phyloP scores from a whole-genome alignment of 371 early-diverging fungal species.

The Nematocida displodere region DNA sequence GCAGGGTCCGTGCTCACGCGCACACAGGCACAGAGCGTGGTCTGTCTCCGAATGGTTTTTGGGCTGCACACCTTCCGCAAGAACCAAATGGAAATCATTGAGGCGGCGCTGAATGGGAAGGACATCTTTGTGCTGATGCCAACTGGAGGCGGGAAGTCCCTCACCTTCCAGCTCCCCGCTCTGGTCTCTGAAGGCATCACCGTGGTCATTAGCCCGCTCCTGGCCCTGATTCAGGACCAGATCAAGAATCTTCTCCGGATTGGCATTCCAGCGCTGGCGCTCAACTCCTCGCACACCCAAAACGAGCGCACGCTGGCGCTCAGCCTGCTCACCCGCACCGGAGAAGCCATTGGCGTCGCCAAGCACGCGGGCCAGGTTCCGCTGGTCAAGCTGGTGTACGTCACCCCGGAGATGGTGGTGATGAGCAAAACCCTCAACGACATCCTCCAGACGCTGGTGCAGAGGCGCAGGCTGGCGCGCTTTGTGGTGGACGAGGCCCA shows the following conservation, averaged over 20 bases:
- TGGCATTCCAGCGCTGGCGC: constrained; percentile 72
- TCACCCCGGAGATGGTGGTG: constrained; percentile 86
- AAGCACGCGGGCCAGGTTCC: constrained; percentile 48
- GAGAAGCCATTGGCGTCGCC: neutral
- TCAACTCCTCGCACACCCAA: constrained; percentile 66
- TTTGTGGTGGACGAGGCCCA: constrained; percentile 98
- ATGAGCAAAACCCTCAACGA: constrained; percentile 70
- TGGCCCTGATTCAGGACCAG: constrained; percentile 95
- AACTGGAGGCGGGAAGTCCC: constrained; percentile 95
- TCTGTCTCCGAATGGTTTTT: constrained; percentile 66
- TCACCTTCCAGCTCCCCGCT: constrained; percentile 94
- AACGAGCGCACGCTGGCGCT: constrained; percentile 29
- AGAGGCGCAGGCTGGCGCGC: constrained; percentile 58
- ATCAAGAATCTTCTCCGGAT: constrained; percentile 72
- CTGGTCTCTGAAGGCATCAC: constrained; percentile 73
- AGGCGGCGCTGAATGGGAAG: constrained; percentile 74
- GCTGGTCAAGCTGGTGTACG: constrained; percentile 72
- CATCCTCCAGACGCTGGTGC: constrained; percentile 64
- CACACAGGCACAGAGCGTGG: constrained; percentile 5
- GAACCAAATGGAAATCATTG: constrained; percentile 86
- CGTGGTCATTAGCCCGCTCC: constrained; percentile 85
- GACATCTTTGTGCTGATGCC: constrained; percentile 98
- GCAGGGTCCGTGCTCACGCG: neutral
- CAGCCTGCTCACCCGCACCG: constrained; percentile 3
- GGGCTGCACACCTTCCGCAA: constrained; percentile 74